Conservation (phyloP, 192 early-diverging fungal genomes). For the Coemansia sp. region DNA sequence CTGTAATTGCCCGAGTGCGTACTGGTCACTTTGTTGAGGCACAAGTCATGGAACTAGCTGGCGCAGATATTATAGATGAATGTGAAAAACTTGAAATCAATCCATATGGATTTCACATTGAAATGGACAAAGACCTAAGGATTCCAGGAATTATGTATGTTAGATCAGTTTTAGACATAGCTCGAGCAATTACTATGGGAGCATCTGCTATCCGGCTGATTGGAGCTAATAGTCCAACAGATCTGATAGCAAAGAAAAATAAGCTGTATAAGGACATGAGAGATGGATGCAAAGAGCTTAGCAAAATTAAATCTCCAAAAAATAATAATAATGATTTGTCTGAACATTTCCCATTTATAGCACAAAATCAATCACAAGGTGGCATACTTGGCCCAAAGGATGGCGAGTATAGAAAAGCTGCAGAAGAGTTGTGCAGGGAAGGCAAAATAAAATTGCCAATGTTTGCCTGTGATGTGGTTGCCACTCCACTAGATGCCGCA, state of each 20-base stretch:
- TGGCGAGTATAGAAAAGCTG: background rate
- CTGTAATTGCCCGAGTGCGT: conserved; percentile 98
- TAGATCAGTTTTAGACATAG: no score
- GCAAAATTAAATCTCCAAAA: no score
- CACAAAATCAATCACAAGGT: no score
- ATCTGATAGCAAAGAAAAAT: background rate
- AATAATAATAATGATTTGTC: no score
- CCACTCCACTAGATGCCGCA: conserved; percentile 97
- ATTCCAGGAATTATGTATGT: no score
- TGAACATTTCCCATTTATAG: no score
- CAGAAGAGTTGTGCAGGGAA: no score
- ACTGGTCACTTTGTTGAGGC: conserved; percentile 99
- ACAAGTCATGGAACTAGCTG: conserved; percentile 88
- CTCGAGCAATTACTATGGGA: conserved; percentile 43
- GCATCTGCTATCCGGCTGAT: conserved; percentile 98
- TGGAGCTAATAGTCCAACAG: conserved; percentile 69
- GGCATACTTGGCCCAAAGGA: background rate
- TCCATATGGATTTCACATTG: conserved; percentile 46
- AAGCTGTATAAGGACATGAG: no score
- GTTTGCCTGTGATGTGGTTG: conserved; percentile 97
- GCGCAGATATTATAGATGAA: conserved; percentile 97
- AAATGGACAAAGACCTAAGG: conserved; percentile 41
- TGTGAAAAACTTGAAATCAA: conserved; percentile 54
- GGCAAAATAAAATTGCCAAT: conserved; percentile 95
- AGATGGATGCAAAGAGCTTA: no score